phyloP scores from a whole-genome alignment of 768 basidiomycete species.

The Suillus discolor region DNA sequence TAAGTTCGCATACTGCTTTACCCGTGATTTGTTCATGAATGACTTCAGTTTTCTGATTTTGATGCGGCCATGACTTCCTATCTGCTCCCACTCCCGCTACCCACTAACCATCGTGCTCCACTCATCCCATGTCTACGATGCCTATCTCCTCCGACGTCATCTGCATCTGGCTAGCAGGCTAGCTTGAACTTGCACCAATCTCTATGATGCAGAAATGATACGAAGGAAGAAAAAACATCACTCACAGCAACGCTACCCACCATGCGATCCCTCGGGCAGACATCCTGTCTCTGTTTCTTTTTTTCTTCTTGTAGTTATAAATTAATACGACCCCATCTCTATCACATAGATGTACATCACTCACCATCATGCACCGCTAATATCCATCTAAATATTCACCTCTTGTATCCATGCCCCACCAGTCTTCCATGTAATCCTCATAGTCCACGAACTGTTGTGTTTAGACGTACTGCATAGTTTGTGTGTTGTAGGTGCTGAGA shows the following conservation, averaged over 20 bases:
- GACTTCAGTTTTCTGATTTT: slow-evolving; percentile 8
- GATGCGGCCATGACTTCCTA: neutral
- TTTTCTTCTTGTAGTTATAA: neutral
- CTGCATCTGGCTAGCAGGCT: slow-evolving; percentile 1
- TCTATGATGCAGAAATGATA: slow-evolving; percentile 10
- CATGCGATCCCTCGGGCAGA: neutral
- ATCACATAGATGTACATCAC: slow-evolving; percentile 4
- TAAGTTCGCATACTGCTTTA: slow-evolving; percentile 10
- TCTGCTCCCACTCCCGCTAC: neutral
- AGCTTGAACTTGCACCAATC: slow-evolving; percentile 2
- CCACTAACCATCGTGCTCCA: slow-evolving; percentile 1
- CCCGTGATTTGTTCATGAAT: slow-evolving; percentile 14
- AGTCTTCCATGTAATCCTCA: slow-evolving; percentile 8
- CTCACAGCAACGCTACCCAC: slow-evolving; percentile 3
- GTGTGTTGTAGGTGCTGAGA: neutral
- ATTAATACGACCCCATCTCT: slow-evolving; percentile 6
- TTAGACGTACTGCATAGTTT: neutral
- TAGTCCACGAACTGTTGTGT: neutral
- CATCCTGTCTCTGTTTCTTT: neutral
- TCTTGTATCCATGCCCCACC: slow-evolving; percentile 12
- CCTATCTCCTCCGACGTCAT: neutral
- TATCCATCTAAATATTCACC: neutral
- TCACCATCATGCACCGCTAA: slow-evolving; percentile 2
- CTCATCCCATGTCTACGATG: slow-evolving; percentile 1
- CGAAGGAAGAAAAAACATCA: slow-evolving; percentile 15